Percentiles rank a stretch among this genome's conserved stretches.
These are phyloP conservation scores for Heterobasidion parviporum DNA, from an alignment of 1,284 basidiomycete species.

Conservation along the genomic window DNA sequence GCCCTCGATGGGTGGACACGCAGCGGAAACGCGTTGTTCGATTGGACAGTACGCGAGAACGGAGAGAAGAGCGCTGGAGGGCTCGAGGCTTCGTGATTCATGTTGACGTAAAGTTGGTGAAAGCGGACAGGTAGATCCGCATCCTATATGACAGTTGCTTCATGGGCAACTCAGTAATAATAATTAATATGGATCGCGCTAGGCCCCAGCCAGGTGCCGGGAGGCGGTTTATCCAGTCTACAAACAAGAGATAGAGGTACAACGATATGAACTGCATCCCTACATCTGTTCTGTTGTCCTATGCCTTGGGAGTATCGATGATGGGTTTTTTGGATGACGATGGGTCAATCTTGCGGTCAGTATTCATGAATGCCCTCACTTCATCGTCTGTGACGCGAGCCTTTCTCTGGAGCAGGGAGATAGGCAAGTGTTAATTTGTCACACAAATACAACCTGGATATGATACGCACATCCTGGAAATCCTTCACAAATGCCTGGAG, in stretches of 20 bases:
- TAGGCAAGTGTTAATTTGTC: background rate
- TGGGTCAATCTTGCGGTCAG: conserved; percentile 71
- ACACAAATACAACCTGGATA: background rate
- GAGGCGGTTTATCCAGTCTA: no score
- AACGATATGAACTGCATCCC: no score
- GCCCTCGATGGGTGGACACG: conserved; percentile 59
- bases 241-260: no score
- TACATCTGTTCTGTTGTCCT: no score
- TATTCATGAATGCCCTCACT: conserved; percentile 80
- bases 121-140: no score
- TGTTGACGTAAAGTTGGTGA: background rate
- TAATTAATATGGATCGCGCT: no score
- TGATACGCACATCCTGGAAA: conserved; percentile 78
- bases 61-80: background rate
- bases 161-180: background rate
- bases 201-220: no score
- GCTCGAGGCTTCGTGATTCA: background rate
- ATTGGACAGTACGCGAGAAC: background rate
- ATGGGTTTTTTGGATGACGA: conserved; percentile 21
- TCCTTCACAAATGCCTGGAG: conserved; percentile 80
- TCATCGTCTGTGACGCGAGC: conserved; percentile 76
- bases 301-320: background rate
- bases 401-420: conserved; percentile 66
- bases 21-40: conserved; percentile 12
- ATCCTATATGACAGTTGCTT: no score